Evolutionary conservation across 2,329 filamentous ascomycete species (phyloP).

Genomic region (Hortaea sp.): DNA sequence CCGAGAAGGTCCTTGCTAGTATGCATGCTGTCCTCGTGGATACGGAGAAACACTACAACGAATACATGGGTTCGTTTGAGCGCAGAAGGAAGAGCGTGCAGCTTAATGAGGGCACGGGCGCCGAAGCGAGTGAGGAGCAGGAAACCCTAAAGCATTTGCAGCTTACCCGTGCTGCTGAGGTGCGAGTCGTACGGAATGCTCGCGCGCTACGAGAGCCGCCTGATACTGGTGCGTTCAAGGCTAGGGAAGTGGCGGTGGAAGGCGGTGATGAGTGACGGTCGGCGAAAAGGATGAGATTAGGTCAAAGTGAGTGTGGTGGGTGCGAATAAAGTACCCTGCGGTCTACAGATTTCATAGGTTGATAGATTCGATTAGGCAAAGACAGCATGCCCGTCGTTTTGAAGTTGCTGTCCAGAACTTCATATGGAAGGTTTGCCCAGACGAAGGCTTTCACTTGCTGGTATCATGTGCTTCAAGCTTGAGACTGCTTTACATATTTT

Average conservation of each 20-base stretch:
- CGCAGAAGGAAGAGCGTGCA: conserved; percentile 31
- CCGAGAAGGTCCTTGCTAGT: conserved; percentile 77
- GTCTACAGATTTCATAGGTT: no score
- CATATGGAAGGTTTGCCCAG: no score
- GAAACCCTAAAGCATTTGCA: conserved; percentile 55
- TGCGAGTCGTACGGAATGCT: conserved; percentile 70
- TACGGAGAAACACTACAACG: conserved; percentile 57
- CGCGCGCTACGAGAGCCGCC: conserved; percentile 61
- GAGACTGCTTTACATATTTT: no score
- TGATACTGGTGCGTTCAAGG: conserved; percentile 51
- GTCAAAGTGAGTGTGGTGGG: background rate
- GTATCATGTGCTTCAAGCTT: no score
- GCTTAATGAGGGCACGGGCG: conserved; percentile 33
- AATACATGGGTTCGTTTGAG: conserved; percentile 42
- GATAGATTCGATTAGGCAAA: no score
- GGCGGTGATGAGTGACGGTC: background rate
- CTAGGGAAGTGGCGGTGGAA: conserved; percentile 22
- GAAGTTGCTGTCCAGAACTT: no score
- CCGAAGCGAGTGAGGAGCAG: conserved; percentile 33
- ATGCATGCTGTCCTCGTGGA: conserved; percentile 78
- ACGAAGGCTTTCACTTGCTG: no score
- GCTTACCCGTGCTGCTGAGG: conserved; percentile 75
- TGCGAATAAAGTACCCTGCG: background rate
- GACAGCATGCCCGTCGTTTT: no score
- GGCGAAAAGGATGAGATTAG: background rate